Evolutionary conservation across 768 basidiomycete genomes (phyloP).

Genomic region (Russula emetica): DNA sequence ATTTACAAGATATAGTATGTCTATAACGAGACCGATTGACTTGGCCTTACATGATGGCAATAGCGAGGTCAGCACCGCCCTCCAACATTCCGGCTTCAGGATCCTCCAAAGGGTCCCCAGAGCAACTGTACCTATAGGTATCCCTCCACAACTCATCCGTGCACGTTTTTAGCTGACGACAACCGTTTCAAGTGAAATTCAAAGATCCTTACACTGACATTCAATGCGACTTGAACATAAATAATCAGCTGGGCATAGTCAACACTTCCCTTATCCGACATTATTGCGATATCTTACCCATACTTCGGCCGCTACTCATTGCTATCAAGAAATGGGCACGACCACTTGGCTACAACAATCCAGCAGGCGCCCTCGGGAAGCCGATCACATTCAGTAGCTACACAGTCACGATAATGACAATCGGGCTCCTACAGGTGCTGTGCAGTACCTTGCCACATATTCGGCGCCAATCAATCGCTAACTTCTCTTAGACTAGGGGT

Average conservation of each 20-base stretch:
- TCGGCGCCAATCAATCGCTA: background rate
- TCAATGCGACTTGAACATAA: constrained; percentile 56
- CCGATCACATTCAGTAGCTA: constrained; percentile 56
- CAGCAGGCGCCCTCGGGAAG: constrained; percentile 30
- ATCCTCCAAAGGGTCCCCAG: constrained; percentile 29
- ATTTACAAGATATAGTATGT: constrained; percentile 36
- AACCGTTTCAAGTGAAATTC: constrained; percentile 45
- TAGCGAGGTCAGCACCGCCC: constrained; percentile 35
- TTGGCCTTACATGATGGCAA: background rate
- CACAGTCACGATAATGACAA: constrained; percentile 55
- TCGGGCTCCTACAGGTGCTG: constrained; percentile 54
- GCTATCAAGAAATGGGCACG: constrained; percentile 60
- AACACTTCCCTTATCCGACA: constrained; percentile 49
- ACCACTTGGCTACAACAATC: constrained; percentile 47
- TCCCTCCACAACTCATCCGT: constrained; percentile 3
- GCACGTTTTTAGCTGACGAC: constrained; percentile 10
- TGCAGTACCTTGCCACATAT: background rate
- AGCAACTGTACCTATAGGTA: constrained; percentile 40
- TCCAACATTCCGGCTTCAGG: constrained; percentile 36
- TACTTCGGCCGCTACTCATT: constrained; percentile 43
- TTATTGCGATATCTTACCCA: constrained; percentile 48
- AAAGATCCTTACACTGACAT: constrained; percentile 41
- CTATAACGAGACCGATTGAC: too few relatives aligned
- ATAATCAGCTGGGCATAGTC: constrained; percentile 52
- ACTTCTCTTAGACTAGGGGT: constrained; percentile 38